A percentile compares a stretch with the other conserved stretches of the same genome.
Evolutionary conservation across 805 yeast species (phyloP).

Genomic region (Candida bentonensis): DNA sequence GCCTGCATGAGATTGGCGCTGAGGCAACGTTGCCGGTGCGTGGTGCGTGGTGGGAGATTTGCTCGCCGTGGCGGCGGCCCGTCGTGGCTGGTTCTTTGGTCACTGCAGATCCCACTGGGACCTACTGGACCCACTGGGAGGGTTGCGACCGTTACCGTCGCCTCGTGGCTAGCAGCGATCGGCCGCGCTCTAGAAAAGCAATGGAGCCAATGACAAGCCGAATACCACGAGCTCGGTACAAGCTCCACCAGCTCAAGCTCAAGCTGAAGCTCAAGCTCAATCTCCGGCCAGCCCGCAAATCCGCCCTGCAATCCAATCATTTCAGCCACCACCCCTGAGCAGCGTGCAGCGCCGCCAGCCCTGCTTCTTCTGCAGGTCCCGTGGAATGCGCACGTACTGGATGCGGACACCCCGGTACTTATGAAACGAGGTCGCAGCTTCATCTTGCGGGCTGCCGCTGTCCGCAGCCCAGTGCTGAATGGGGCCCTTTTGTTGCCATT

Average conservation of each 20-base stretch:
- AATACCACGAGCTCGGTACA: not conserved
- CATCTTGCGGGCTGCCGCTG: not conserved
- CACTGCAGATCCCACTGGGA: not conserved
- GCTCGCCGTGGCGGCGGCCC: not conserved
- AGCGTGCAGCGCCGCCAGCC: too few relatives aligned
- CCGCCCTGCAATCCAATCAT: too few relatives aligned
- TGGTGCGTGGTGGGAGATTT: not conserved
- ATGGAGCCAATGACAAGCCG: too few relatives aligned
- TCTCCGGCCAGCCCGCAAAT: too few relatives aligned
- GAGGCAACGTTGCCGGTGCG: not conserved
- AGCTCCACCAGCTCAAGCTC: too few relatives aligned
- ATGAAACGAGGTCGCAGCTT: not conserved
- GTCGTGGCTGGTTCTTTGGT: not conserved
- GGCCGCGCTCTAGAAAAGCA: too few relatives aligned
- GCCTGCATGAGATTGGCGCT: not conserved
- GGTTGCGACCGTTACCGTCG: too few relatives aligned
- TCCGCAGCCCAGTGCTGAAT: too few relatives aligned
- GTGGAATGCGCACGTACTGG: not conserved
- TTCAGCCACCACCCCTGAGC: too few relatives aligned
- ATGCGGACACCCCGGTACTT: not conserved
- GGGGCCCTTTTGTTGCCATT: too few relatives aligned
- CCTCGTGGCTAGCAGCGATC: too few relatives aligned
- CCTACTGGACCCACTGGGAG: not conserved
- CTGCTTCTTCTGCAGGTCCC: not conserved
- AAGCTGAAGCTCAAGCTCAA: too few relatives aligned